Evolutionary conservation across 345 rosid species (phyloP), one percentile per base, ranked within the genome.

Genomic region (Aquilaria sinensis): DNA sequence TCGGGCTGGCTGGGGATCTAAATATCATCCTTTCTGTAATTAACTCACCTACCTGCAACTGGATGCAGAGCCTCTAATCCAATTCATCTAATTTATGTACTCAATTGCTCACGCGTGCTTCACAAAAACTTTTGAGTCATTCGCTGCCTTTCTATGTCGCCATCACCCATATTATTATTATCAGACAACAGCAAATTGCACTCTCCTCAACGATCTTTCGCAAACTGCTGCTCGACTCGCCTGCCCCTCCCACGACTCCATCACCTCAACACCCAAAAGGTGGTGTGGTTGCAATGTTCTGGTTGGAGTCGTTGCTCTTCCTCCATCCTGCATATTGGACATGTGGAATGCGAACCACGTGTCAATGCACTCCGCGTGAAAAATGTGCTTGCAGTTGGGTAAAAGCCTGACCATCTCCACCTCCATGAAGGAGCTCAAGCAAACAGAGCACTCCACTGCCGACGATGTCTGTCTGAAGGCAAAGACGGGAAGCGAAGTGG

Each of bases 321-420:
- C 71, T 83, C 94, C 2, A 82, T 66, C 3, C 98, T 82, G 73
- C 98, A 92, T 58, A 89, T 65, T 0, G 98, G 98, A 62, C 98
- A 89, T 0, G 84, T 88, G 14, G 95, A 72, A 12, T 56, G 81
- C 6, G 82, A 71, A 58, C 98, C 96, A 92, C 56, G 65, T 73
- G 63, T 92, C 90, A 9, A 92, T 74, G 62, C 98, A 92, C 47
- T 69, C 76, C 0, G 74, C 83, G 41, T 89, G 96, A 62, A 92
- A 92, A n/a, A 70, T 70, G 67, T 89, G 98, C 51, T 78, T 81
- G 62, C 95, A 92, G 31, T 85, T 87, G 1, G 98, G 98, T 41
- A 92, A 65, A 58, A 75, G 41, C 70, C 85, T 79, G 0, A 67
- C 95, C 53, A 68, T 81, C 53, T 89, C 95, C 62, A 81, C 77